phyloP scores from a whole-genome alignment of 176 grass and related monocot species.

The Musa troglodytarum region DNA sequence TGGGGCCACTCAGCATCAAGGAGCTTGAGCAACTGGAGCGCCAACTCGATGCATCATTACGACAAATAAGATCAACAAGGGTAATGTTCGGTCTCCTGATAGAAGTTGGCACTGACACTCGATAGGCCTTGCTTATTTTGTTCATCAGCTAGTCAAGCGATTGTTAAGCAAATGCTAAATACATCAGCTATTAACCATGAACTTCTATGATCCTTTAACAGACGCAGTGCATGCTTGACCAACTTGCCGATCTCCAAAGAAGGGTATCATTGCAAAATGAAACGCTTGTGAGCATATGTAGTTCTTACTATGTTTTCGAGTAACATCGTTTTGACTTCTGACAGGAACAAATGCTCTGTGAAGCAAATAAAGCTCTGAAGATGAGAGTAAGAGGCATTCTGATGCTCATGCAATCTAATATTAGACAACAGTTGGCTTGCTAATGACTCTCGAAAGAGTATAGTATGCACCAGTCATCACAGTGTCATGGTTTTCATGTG shows the following conservation, averaged over 20 bases:
- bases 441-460: too few species aligned
- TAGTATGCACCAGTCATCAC: too few species aligned
- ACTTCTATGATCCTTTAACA: constrained; percentile 22
- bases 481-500: background rate
- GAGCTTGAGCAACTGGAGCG: constrained; percentile 82
- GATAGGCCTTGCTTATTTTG: background rate
- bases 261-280: constrained; percentile 28
- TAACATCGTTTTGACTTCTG: background rate
- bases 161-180: too few species aligned
- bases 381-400: constrained; percentile 44
- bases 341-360: constrained; percentile 72
- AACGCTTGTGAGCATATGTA: background rate
- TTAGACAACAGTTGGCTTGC: too few species aligned
- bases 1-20: constrained; percentile 47
- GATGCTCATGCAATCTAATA: too few species aligned
- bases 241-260: constrained; percentile 68
- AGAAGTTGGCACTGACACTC: too few species aligned
- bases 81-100: constrained; percentile 26
- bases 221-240: constrained; percentile 75
- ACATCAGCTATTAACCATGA: background rate
- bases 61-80: constrained; percentile 89
- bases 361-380: constrained; percentile 70
- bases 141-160: background rate
- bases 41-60: constrained; percentile 85
- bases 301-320: background rate